Percentiles rank a stretch among this genome's conserved stretches.
phyloP scores from a whole-genome alignment of 352 stramenopile genomes.

The Pythium vanterpoolii region DNA sequence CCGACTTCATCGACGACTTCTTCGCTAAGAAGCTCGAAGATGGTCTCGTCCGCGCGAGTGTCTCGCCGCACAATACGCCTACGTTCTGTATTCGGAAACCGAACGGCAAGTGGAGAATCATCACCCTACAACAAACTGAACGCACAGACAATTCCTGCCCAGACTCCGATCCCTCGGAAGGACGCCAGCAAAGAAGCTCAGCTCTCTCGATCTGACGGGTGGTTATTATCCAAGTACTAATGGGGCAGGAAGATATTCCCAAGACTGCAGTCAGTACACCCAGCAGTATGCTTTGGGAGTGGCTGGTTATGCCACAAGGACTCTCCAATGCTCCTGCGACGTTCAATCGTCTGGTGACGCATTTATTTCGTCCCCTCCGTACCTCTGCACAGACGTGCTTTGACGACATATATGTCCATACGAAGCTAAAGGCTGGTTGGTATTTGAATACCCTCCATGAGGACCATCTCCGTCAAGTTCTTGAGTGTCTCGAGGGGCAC shows the following conservation, averaged over 20 bases:
- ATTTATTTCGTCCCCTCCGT: conserved; percentile 21
- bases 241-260: too few species aligned
- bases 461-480: conserved; percentile 22
- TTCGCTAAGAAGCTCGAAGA: conserved; percentile 16
- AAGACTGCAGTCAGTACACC: conserved; percentile 16
- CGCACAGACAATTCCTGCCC: too few species aligned
- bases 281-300: conserved; percentile 27
- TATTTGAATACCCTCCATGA: too few species aligned
- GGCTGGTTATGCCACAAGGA: conserved; percentile 23
- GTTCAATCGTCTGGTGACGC: conserved; percentile 32
- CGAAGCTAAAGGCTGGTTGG: not conserved
- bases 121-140: too few species aligned
- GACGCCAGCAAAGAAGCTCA: too few species aligned
- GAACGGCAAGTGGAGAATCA: conserved; percentile 20
- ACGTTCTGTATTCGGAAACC: conserved; percentile 28
- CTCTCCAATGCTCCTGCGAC: conserved; percentile 28
- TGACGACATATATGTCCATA: conserved; percentile 31
- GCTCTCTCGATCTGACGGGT: too few species aligned
- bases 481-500: conserved; percentile 19
- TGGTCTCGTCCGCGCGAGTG: conserved; percentile 19
- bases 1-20: conserved; percentile 25
- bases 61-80: conserved; percentile 18
- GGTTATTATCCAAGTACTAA: too few species aligned
- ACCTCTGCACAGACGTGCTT: conserved; percentile 27
- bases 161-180: too few species aligned